Percentiles rank a stretch among this genome's conserved stretches.
These are phyloP conservation scores for Xylaria acuta DNA, from an alignment of 495 filamentous ascomycete species.

Conservation along the genomic window DNA sequence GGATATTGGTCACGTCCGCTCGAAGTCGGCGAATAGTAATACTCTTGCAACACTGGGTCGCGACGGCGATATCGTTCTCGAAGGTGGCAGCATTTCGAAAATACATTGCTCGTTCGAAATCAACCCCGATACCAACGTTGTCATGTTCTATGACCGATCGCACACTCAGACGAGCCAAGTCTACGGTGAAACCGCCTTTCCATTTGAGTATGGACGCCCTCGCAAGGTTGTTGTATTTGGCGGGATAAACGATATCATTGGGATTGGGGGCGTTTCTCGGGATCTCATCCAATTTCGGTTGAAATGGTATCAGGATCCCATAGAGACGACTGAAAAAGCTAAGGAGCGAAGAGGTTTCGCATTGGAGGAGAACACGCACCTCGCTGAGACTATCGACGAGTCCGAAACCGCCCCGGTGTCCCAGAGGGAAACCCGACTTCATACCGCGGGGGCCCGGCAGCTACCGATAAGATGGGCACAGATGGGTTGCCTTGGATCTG, in stretches of 20 bases:
- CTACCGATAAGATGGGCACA: conserved; percentile 1
- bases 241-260: background rate
- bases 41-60: conserved; percentile 27
- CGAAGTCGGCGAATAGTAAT: background rate
- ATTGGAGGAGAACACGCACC: background rate
- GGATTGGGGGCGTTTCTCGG: background rate
- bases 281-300: background rate
- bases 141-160: conserved; percentile 13
- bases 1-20: background rate
- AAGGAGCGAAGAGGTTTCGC: background rate
- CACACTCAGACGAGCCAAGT: background rate
- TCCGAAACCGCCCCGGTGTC: background rate
- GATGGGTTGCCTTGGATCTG: background rate
- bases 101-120: conserved; percentile 26
- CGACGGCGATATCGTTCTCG: conserved; percentile 25
- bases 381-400: background rate
- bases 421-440: background rate
- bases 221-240: background rate
- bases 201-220: conserved; percentile 4
- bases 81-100: conserved; percentile 8
- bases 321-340: background rate
- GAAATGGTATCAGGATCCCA: background rate
- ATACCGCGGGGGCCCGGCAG: background rate
- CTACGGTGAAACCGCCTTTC: background rate
- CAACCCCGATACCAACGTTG: background rate